A percentile compares a stretch with the other conserved stretches of the same genome.
These are phyloP conservation scores for Leptodontidium sp. DNA, from an alignment of 2,329 filamentous ascomycete species.

Conservation along the genomic window DNA sequence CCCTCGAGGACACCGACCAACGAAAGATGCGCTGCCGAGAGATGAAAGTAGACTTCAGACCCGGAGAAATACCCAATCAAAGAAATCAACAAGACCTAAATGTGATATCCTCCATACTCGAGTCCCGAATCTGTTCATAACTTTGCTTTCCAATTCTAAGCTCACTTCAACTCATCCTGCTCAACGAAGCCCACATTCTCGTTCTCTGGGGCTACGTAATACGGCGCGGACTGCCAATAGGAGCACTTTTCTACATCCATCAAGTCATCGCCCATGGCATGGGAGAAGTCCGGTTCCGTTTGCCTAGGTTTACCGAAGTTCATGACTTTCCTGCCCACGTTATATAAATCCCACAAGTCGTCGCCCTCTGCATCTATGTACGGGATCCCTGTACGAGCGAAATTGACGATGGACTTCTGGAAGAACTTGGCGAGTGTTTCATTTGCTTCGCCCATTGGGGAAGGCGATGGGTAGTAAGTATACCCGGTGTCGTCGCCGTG, in stretches of 20 bases:
- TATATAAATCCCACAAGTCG: not conserved
- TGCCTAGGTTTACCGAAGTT: slow-evolving; percentile 15
- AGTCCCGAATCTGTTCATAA: too few species aligned
- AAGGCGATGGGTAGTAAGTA: slow-evolving; percentile 14
- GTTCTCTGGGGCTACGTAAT: not conserved
- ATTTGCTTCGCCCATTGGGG: not conserved
- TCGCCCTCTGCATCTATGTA: not conserved
- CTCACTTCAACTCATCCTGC: not conserved
- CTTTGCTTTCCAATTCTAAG: not conserved
- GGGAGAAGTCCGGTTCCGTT: not conserved
- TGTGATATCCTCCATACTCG: not conserved
- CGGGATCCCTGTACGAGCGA: not conserved
- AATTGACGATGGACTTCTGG: slow-evolving; percentile 9
- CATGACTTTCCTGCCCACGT: not conserved
- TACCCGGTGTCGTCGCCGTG: slow-evolving; percentile 20
- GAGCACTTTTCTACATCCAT: slow-evolving; percentile 10
- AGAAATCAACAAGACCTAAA: too few species aligned
- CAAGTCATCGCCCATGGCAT: not conserved
- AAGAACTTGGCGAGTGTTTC: slow-evolving; percentile 4
- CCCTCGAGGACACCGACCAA: too few species aligned
- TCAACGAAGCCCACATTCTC: not conserved
- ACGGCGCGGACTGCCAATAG: slow-evolving; percentile 19
- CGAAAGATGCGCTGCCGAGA: too few species aligned
- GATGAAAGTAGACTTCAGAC: too few species aligned
- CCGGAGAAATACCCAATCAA: too few species aligned